Evolutionary conservation across 208 protist genomes (phyloP), one percentile per base, ranked within the genome.

Genomic region (Plasmodiophora brassicae): DNA sequence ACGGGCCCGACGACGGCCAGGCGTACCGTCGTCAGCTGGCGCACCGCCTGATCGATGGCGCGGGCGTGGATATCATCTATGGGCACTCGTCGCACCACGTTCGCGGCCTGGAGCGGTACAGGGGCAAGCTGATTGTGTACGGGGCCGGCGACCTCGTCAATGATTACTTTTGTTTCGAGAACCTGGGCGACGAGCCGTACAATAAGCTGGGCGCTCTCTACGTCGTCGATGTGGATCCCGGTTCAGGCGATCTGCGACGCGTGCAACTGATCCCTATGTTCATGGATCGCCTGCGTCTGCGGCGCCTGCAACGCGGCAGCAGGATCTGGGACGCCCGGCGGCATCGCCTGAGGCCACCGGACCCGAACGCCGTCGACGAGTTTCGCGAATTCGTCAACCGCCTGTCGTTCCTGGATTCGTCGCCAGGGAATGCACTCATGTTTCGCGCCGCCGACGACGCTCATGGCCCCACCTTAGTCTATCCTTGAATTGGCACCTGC

Each of bases 1-100:
- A 86, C 41, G 25, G 10, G 50, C 50, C 50, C 50, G 41, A 78
- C 65, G 65, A 78, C 41, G 65, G 65, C n/a, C 65, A 78, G n/a
- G 14, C 20, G 5, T 78, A 38, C 41, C 65, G 65, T 32, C 65
- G n/a, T 14, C 20, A 36, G 5, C 41, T 78, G 14, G 65, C 65
- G 41, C 65, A 32, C 41, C 65, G 65, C 14, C 65, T 78, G 20
- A 78, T 78, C n/a, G 65, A 78, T 78, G 65, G 32, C 5, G 65
- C 1, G 1, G 41, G 41, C 41, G 83, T 86, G 20, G 8, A 86
- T 86, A 8, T 86, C 28, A 86, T 86, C 25, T 86, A 86, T 46
- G 83, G 83, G 10, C 83, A 86, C 45, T 86, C 83, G 44, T 86
- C 83, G 10, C 83, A 86, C 25, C 83, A 86, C 45, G 25, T 86